phyloP scores from a whole-genome alignment of 2,329 filamentous ascomycete genomes.

The Beauveria bassiana region DNA sequence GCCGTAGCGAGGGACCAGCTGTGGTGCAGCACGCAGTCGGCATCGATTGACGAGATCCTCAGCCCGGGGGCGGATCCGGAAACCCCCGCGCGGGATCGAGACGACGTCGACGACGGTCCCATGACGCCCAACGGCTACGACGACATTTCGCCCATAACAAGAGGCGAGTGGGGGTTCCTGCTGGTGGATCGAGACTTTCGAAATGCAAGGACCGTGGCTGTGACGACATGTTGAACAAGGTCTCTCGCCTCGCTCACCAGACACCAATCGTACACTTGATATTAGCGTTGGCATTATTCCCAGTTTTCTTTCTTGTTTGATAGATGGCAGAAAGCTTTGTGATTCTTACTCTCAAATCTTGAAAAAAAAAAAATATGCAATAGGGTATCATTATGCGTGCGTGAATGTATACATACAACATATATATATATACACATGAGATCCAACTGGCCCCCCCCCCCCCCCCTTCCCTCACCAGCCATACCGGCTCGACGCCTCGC shows the following conservation, averaged over 20 bases:
- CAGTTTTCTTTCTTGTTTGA: neutral
- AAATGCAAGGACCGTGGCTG: conserved; percentile 37
- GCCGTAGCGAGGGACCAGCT: conserved; percentile 29
- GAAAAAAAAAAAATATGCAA: too few species aligned
- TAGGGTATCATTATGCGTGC: conserved; percentile 2
- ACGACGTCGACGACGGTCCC: conserved; percentile 20
- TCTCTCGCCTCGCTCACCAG: too few species aligned
- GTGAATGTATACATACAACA: neutral
- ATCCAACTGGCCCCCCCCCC: neutral
- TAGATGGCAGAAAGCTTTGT: neutral
- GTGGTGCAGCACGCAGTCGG: conserved; percentile 16
- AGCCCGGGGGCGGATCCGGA: conserved; percentile 18
- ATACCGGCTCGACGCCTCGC: conserved; percentile 74
- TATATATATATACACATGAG: too few species aligned
- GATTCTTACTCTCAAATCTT: neutral
- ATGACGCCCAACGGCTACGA: conserved; percentile 52
- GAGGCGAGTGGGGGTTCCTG: conserved; percentile 55
- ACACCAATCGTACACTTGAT: neutral
- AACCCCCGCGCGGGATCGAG: neutral
- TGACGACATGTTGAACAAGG: conserved; percentile 42
- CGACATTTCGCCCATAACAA: conserved; percentile 55
- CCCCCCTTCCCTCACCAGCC: conserved; percentile 63
- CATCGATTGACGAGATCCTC: conserved; percentile 39
- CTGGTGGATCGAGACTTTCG: conserved; percentile 41
- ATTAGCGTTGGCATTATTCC: neutral